Evolutionary conservation across 768 basidiomycete genomes (phyloP).

Genomic region (Hericium erinaceus): DNA sequence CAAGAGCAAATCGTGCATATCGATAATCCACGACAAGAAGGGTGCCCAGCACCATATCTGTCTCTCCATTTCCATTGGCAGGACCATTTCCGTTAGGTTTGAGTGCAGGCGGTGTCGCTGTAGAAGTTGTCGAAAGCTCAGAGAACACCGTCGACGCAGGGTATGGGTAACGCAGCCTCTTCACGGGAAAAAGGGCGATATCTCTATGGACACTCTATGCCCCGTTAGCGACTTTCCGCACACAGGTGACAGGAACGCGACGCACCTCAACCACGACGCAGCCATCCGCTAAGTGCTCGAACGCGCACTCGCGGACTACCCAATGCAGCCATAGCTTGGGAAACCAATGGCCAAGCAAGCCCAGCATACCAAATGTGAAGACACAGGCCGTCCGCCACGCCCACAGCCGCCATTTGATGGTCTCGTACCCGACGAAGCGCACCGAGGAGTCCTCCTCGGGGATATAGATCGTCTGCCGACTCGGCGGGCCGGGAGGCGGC

Average conservation of each 20-base stretch:
- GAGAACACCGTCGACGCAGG: slow-evolving; percentile 76
- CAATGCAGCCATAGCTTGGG: slow-evolving; percentile 86
- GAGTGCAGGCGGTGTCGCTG: slow-evolving; percentile 9
- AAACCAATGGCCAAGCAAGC: slow-evolving; percentile 87
- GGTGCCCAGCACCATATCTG: slow-evolving; percentile 32
- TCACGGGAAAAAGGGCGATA: slow-evolving; percentile 66
- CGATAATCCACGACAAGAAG: slow-evolving; percentile 82
- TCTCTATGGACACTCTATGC: slow-evolving; percentile 76
- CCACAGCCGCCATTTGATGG: slow-evolving; percentile 47
- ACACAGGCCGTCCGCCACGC: slow-evolving; percentile 68
- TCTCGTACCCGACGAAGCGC: slow-evolving; percentile 80
- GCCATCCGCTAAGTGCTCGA: slow-evolving; percentile 57
- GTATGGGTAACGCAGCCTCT: slow-evolving; percentile 64
- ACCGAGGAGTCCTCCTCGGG: slow-evolving; percentile 86
- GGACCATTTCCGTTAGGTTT: slow-evolving; percentile 14
- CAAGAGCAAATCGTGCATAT: slow-evolving; percentile 83
- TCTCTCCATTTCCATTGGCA: slow-evolving; percentile 21
- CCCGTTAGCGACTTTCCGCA: slow-evolving; percentile 17
- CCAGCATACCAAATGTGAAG: slow-evolving; percentile 61
- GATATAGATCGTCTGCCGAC: slow-evolving; percentile 77
- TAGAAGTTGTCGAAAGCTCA: slow-evolving; percentile 4
- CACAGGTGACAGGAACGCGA: slow-evolving; percentile 5
- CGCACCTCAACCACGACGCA: slow-evolving; percentile 88
- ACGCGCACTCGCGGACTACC: slow-evolving; percentile 77
- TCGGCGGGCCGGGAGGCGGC: slow-evolving; percentile 77